Evolutionary conservation across 2,329 filamentous ascomycete species (phyloP), one percentile per base, ranked within the genome.

Genomic region (Pyrenophora tritici-repentis): DNA sequence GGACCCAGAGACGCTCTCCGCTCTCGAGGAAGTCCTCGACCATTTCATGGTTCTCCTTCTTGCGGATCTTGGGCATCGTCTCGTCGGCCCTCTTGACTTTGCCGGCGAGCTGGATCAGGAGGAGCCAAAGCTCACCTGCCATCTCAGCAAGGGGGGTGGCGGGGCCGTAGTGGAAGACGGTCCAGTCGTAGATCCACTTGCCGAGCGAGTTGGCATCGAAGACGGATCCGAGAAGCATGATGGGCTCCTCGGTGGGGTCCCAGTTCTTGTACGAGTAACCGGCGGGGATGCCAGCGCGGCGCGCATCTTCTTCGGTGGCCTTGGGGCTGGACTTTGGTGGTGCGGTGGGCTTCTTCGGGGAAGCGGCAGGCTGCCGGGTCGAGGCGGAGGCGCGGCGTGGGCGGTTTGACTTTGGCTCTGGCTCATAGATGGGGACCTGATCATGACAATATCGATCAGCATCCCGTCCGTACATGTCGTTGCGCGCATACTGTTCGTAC

Each of bases 141-240:
- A 96, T 87, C 61, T 97, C 91, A 45, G 91, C 85, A 68, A 97
- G 90, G 42, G 91, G 90, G 9, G 89, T 91, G 34, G 84, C 84
- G 12, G 91, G 84, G 32, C 90, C 90, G 62, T 95, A 87, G 72
- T 88, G 87, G 78, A 90, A 96, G 58, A 97, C 90, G 14, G 94
- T 97, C 94, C 94, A 99, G 81, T 97, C 94, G 76, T 96, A 99
- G 70, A 99, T 95, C 94, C 94, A 99, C 78, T 97, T 97, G 68
- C 94, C 94, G 24, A 99, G 83, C 20, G 91, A 96, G 82, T 97
- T 97, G 69, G 93, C 90, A 71, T 97, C 94, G 70, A 97, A 97
- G 49, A 97, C 94, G 70, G 90, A 96, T 42, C 94, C 94, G 17
- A 97, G 83, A 20, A 99, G 84, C 71, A 97, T 87, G 72, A 99